Evolutionary conservation across 345 rosid species (phyloP).

Genomic region (Brassica incana): DNA sequence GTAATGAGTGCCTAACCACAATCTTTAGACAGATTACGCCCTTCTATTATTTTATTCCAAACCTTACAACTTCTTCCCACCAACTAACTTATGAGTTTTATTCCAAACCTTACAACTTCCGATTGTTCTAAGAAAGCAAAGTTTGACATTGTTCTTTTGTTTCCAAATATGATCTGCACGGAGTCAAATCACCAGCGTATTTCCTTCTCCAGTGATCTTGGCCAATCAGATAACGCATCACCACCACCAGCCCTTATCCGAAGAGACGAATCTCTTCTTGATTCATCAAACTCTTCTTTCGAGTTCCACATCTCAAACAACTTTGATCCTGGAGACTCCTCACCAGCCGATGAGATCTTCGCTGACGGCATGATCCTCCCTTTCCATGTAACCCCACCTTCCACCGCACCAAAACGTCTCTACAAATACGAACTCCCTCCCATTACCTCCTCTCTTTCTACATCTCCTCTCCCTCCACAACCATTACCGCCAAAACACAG

Average conservation of each 20-base stretch:
- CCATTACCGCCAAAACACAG: constrained; percentile 30
- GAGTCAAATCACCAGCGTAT: constrained; percentile 56
- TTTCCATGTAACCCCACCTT: constrained; percentile 29
- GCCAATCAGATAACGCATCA: constrained; percentile 39
- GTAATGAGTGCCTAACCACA: constrained; percentile 36
- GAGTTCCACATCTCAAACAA: constrained; percentile 60
- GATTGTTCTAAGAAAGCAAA: not conserved
- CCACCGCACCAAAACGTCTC: constrained; percentile 29
- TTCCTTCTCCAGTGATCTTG: constrained; percentile 61
- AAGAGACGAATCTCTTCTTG: constrained; percentile 48
- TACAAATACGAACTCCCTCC: constrained; percentile 36
- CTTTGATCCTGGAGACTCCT: constrained; percentile 44
- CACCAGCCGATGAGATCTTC: constrained; percentile 77
- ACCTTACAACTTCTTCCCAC: not conserved
- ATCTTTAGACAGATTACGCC: constrained; percentile 34
- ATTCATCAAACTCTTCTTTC: constrained; percentile 57
- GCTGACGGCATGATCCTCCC: constrained; percentile 69
- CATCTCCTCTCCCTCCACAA: constrained; percentile 43
- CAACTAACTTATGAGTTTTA: not conserved
- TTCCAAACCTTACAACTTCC: constrained; percentile 14
- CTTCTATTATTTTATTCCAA: constrained; percentile 27
- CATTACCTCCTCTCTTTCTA: constrained; percentile 43
- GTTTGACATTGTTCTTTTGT: constrained; percentile 14
- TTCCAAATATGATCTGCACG: constrained; percentile 48
- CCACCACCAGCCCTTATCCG: constrained; percentile 21